Conservation (phyloP, 192 early-diverging fungal genomes). For the Backusella mclennaniae region DNA sequence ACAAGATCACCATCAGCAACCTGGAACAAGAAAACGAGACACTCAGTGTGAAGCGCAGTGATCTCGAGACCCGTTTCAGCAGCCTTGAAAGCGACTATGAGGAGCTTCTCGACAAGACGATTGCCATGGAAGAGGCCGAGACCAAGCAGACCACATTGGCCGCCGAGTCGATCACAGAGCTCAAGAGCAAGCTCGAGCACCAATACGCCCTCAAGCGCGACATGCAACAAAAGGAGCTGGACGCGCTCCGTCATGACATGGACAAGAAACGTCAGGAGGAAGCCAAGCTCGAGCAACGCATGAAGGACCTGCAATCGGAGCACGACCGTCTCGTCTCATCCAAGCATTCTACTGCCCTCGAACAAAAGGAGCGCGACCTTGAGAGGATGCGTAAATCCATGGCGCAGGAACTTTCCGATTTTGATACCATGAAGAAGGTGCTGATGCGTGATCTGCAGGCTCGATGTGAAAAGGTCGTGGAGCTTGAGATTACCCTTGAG, state of each 20-base stretch:
- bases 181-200: conserved; percentile 81
- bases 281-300: conserved; percentile 51
- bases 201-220: conserved; percentile 82
- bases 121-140: conserved; percentile 57
- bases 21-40: conserved; percentile 58
- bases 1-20: conserved; percentile 62
- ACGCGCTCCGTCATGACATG: conserved; percentile 66
- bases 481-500: conserved; percentile 95
- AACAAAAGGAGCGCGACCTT: conserved; percentile 68
- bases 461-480: conserved; percentile 98
- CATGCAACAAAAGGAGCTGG: conserved; percentile 72
- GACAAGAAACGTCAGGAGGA: conserved; percentile 70
- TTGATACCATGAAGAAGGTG: conserved; percentile 97
- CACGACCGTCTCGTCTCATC: conserved; percentile 36
- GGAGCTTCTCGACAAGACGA: conserved; percentile 72
- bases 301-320: conserved; percentile 57
- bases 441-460: conserved; percentile 97
- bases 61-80: conserved; percentile 66
- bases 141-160: conserved; percentile 48
- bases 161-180: conserved; percentile 77
- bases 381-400: conserved; percentile 63
- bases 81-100: conserved; percentile 81
- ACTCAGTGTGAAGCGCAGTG: conserved; percentile 60
- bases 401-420: conserved; percentile 71
- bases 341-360: background rate